A percentile compares a stretch with the other conserved stretches of the same genome.
Conservation (phyloP, 495 filamentous ascomycete genomes). For the Tuber indicum region DNA sequence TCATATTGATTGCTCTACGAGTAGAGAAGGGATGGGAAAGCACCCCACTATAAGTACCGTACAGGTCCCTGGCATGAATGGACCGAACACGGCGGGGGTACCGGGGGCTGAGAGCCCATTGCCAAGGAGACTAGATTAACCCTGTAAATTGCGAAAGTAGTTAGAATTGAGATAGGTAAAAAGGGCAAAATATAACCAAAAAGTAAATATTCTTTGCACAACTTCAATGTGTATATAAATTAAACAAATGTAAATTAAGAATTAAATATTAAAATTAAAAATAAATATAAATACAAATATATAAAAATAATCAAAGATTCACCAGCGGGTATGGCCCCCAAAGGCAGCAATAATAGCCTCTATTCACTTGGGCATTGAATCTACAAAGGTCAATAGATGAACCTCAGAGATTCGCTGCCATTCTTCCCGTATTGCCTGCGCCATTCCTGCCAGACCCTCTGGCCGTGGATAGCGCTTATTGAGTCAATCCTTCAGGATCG, state of each 20-base stretch:
- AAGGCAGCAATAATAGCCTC: constrained; percentile 9
- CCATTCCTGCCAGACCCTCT: constrained; percentile 1
- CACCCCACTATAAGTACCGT: neutral
- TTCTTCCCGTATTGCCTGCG: constrained; percentile 10
- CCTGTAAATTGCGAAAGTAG: neutral
- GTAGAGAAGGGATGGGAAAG: too few species aligned
- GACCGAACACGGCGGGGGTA: neutral
- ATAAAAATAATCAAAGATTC: too few species aligned
- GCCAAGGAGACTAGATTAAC: neutral
- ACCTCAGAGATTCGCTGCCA: constrained; percentile 15
- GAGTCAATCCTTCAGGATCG: too few species aligned
- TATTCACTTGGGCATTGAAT: constrained; percentile 23
- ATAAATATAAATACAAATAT: too few species aligned
- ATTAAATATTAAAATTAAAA: too few species aligned
- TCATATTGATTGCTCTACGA: too few species aligned
- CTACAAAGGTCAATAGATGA: constrained; percentile 14
- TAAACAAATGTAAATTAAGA: too few species aligned
- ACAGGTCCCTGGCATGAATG: neutral
- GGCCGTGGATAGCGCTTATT: constrained; percentile 11
- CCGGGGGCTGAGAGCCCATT: neutral
- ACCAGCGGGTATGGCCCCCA: constrained; percentile 15
- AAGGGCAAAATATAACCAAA: too few species aligned
- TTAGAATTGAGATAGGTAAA: neutral
- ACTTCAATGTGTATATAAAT: too few species aligned
- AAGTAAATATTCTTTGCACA: too few species aligned